Evolutionary conservation across 768 basidiomycete genomes (phyloP).

Genomic region (Gymnopilus junonius): DNA sequence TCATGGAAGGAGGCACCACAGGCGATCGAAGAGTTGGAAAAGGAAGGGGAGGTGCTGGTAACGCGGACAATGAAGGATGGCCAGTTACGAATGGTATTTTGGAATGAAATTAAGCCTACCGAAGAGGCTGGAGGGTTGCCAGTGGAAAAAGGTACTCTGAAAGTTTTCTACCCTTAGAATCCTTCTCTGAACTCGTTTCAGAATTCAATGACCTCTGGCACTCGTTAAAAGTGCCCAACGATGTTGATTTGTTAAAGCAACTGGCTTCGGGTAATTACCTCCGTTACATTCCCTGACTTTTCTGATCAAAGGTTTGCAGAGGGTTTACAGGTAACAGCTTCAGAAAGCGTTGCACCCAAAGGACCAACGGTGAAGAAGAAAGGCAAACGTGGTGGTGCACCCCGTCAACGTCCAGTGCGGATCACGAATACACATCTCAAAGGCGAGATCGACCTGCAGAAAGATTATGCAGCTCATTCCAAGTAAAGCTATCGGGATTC

Average conservation of each 20-base stretch:
- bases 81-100: constrained; percentile 83
- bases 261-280: constrained; percentile 65
- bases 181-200: constrained; percentile 35
- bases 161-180: background rate
- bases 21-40: constrained; percentile 88
- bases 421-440: constrained; percentile 91
- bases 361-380: constrained; percentile 69
- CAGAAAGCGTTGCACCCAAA: constrained; percentile 60
- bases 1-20: constrained; percentile 88
- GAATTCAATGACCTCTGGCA: constrained; percentile 93
- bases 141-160: constrained; percentile 75
- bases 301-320: constrained; percentile 43
- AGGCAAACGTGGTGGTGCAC: constrained; percentile 78
- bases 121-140: constrained; percentile 70
- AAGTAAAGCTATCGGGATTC: constrained; percentile 1
- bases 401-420: constrained; percentile 75
- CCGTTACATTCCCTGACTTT: constrained; percentile 6
- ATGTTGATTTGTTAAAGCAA: constrained; percentile 79
- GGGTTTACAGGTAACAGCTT: constrained; percentile 80
- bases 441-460: constrained; percentile 83
- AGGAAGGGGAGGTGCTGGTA: constrained; percentile 87
- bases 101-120: constrained; percentile 84
- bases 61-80: constrained; percentile 85
- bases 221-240: constrained; percentile 80
- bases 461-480: constrained; percentile 16